Percentiles rank a stretch among this genome's conserved stretches.
phyloP scores from a whole-genome alignment of 352 stramenopile genomes.

The Phytophthora palmivora region DNA sequence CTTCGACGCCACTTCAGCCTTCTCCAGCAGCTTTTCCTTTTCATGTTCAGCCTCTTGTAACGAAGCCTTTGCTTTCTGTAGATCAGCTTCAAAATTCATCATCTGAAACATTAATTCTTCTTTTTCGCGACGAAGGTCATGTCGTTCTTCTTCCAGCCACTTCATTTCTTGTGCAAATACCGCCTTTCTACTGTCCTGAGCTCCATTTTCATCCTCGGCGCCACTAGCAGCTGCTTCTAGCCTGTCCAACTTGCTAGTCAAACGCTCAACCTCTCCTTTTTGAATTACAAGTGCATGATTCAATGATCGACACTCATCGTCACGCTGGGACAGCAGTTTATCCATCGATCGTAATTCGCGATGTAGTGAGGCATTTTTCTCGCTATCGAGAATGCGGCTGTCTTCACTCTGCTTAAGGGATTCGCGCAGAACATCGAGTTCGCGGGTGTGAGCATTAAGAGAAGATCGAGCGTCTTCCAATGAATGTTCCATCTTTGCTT shows the following conservation, averaged over 20 bases:
- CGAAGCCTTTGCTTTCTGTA: conserved; percentile 51
- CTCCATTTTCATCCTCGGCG: conserved; percentile 13
- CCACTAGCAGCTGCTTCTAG: conserved; percentile 25
- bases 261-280: conserved; percentile 62
- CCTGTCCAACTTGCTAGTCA: conserved; percentile 45
- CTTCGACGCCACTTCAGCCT: conserved; percentile 42
- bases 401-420: conserved; percentile 69
- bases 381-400: conserved; percentile 52
- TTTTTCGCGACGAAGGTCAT: conserved; percentile 58
- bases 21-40: conserved; percentile 57
- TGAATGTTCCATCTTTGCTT: conserved; percentile 53
- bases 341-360: conserved; percentile 77
- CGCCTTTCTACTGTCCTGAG: conserved; percentile 30
- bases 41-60: conserved; percentile 48
- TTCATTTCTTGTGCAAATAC: conserved; percentile 72
- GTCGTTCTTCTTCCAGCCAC: conserved; percentile 75
- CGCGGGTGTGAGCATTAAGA: conserved; percentile 48
- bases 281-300: conserved; percentile 63
- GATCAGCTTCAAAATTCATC: conserved; percentile 63
- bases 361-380: conserved; percentile 80
- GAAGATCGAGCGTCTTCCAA: conserved; percentile 47
- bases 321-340: conserved; percentile 67
- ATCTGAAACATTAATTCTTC: conserved; percentile 65
- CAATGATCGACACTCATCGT: conserved; percentile 72
- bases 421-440: conserved; percentile 67